Conservation (phyloP, 352 stramenopile species). For the Pythium guiyangense region DNA sequence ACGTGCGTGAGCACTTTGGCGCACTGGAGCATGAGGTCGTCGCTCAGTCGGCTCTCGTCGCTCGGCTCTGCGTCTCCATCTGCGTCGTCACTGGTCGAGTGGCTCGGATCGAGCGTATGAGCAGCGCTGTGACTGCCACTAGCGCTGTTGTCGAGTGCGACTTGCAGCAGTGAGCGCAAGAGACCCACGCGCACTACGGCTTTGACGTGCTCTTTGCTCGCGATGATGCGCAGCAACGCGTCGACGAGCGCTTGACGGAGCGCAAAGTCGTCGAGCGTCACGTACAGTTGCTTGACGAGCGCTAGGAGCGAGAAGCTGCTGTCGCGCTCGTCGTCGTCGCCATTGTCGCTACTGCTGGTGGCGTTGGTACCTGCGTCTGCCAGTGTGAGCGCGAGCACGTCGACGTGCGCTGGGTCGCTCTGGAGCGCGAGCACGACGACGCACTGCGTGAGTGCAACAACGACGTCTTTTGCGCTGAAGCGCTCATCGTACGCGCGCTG, state of each 20-base stretch:
- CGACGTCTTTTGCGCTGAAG: constrained; percentile 26
- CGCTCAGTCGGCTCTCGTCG: constrained; percentile 2
- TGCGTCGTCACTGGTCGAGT: constrained; percentile 1
- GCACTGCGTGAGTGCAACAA: constrained; percentile 36
- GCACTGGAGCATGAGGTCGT: constrained; percentile 9
- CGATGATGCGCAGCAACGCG: constrained; percentile 23
- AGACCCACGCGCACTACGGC: constrained; percentile 27
- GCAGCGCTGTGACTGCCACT: background rate
- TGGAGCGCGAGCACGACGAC: constrained; percentile 18
- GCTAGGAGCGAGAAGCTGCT: constrained; percentile 22
- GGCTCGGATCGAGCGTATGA: background rate
- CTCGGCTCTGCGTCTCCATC: background rate
- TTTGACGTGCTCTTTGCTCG: constrained; percentile 50
- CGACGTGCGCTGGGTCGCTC: background rate
- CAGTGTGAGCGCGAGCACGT: constrained; percentile 4
- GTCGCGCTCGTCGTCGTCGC: background rate
- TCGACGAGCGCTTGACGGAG: constrained; percentile 28
- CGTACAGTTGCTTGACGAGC: constrained; percentile 75
- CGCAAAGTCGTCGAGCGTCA: constrained; percentile 31
- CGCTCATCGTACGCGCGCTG: constrained; percentile 24
- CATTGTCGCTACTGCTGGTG: background rate
- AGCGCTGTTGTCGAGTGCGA: constrained; percentile 27
- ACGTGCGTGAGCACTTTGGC: constrained; percentile 11
- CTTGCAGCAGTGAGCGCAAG: constrained; percentile 39
- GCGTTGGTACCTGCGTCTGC: background rate